phyloP scores from a whole-genome alignment of 1,284 basidiomycete genomes.

The Cryptococcus sp. region DNA sequence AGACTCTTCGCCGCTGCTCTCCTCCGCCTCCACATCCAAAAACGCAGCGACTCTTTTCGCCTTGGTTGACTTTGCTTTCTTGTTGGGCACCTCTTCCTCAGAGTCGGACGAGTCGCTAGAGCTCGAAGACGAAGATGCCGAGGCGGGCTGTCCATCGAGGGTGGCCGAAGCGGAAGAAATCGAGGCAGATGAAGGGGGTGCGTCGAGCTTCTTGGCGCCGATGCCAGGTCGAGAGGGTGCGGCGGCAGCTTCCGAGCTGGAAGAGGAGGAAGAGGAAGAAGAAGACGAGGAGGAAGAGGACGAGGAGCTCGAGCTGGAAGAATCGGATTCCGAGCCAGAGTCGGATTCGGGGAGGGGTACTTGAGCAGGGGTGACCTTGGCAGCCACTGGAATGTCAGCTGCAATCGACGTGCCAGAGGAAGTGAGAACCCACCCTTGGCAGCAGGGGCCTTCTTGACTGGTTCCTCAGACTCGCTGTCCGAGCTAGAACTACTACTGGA shows the following conservation, averaged over 20 bases:
- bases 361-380: conserved; percentile 4
- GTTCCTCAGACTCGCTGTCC: conserved; percentile 8
- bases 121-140: not conserved
- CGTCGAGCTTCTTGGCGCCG: conserved; percentile 1
- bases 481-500: conserved; percentile 4
- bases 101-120: not conserved
- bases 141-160: not conserved
- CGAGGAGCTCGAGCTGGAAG: conserved; percentile 7
- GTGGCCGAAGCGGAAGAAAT: conserved; percentile 1
- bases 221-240: not conserved
- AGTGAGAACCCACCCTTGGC: conserved; percentile 6
- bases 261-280: conserved; percentile 1
- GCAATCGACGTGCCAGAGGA: not conserved
- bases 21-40: conserved; percentile 28
- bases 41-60: conserved; percentile 12
- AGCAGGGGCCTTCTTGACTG: not conserved
- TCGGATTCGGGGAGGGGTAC: conserved; percentile 10
- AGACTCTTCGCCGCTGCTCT: conserved; percentile 5
- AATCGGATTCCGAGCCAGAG: conserved; percentile 20
- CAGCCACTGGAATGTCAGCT: not conserved
- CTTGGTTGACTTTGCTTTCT: not conserved
- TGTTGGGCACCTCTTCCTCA: conserved; percentile 3
- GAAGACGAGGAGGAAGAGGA: conserved; percentile 1
- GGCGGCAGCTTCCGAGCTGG: not conserved
- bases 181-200: not conserved